Evolutionary conservation across 2,329 filamentous ascomycete genomes (phyloP).

Genomic region (Aspergillus felis): DNA sequence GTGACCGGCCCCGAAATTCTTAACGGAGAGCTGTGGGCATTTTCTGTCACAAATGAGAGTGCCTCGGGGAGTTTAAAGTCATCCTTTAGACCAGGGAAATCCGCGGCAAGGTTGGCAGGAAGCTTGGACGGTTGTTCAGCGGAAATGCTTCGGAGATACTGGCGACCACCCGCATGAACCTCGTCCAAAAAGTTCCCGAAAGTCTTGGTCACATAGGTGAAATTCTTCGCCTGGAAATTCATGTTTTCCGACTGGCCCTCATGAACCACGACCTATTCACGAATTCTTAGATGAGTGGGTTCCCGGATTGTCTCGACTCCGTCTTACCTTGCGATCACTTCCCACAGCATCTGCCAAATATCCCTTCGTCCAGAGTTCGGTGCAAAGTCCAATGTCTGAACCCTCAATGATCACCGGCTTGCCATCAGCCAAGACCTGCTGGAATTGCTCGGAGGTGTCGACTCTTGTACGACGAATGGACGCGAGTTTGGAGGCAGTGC

Average conservation of each 20-base stretch:
- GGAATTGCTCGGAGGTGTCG: conserved; percentile 55
- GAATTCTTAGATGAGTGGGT: neutral
- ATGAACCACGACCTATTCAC: conserved; percentile 65
- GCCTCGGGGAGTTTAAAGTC: conserved; percentile 68
- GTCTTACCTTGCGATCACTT: conserved; percentile 54
- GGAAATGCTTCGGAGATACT: conserved; percentile 79
- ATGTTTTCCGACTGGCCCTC: conserved; percentile 62
- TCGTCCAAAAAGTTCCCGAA: conserved; percentile 65
- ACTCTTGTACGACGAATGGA: conserved; percentile 53
- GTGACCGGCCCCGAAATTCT: conserved; percentile 75
- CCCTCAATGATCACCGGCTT: conserved; percentile 64
- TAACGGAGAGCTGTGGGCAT: conserved; percentile 72
- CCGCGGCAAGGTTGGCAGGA: conserved; percentile 64
- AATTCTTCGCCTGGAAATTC: conserved; percentile 82
- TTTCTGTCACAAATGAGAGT: conserved; percentile 56
- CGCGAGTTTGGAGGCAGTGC: conserved; percentile 7
- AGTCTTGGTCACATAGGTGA: conserved; percentile 64
- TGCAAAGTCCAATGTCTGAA: conserved; percentile 65
- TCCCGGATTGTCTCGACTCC: conserved; percentile 1
- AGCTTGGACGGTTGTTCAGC: conserved; percentile 62
- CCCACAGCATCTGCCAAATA: conserved; percentile 65
- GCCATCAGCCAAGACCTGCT: conserved; percentile 53
- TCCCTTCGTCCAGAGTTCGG: conserved; percentile 61
- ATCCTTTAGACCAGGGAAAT: conserved; percentile 65
- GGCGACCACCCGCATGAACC: conserved; percentile 54